phyloP scores from a whole-genome alignment of 164 flowering plant genomes.

The Tetrastigma voinierianum region DNA sequence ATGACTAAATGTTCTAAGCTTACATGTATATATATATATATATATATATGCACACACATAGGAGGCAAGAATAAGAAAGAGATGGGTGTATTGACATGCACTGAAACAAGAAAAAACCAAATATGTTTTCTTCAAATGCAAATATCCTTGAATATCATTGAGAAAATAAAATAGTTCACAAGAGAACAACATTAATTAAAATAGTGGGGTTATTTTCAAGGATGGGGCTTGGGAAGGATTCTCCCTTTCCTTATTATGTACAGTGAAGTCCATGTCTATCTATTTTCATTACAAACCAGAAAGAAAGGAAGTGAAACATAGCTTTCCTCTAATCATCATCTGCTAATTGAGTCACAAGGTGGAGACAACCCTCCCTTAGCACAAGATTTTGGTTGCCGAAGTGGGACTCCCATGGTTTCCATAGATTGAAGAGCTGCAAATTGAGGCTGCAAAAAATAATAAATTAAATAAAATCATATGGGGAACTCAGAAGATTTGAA shows the following conservation, averaged over 20 bases:
- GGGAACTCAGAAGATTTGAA: slow-evolving; percentile 1
- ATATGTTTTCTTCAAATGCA: too few relatives aligned
- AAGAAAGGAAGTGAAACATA: background rate
- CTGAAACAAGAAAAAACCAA: too few relatives aligned
- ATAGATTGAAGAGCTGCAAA: slow-evolving; percentile 19
- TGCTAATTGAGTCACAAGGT: background rate
- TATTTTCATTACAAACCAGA: slow-evolving; percentile 13
- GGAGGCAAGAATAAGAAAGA: too few relatives aligned
- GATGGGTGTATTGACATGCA: too few relatives aligned
- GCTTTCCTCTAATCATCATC: slow-evolving; percentile 1
- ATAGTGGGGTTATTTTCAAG: too few relatives aligned
- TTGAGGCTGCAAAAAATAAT: slow-evolving; percentile 16
- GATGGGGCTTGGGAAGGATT: too few relatives aligned
- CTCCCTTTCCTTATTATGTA: background rate
- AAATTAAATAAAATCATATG: background rate
- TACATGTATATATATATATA: too few relatives aligned
- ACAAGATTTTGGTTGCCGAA: slow-evolving; percentile 13
- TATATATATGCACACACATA: too few relatives aligned
- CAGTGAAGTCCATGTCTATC: background rate
- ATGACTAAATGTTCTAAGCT: too few relatives aligned
- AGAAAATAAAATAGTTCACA: too few relatives aligned
- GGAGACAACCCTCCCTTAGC: slow-evolving; percentile 1
- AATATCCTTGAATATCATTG: too few relatives aligned
- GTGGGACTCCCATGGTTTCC: slow-evolving; percentile 26
- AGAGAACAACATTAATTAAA: too few relatives aligned